Evolutionary conservation across 495 filamentous ascomycete genomes (phyloP), one percentile per base, ranked within the genome.

Genomic region (Clohesyomyces aquaticus): DNA sequence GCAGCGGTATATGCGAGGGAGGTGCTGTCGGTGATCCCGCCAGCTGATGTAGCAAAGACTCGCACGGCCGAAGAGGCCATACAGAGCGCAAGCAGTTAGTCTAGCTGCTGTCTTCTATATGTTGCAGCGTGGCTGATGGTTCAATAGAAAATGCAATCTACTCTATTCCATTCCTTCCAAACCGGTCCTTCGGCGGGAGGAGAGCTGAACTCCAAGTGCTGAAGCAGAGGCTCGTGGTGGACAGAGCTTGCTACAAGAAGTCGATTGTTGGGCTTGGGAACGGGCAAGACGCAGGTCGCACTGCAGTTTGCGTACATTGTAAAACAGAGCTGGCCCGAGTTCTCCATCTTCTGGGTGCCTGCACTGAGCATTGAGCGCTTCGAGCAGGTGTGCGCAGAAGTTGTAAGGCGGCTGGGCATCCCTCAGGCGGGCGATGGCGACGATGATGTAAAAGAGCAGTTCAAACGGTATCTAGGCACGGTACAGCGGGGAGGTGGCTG

Each of bases 291-390:
- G 16, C 67, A 70, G 28, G 19, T 70, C 6, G 67, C 67, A 27
- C 59, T 70, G 29, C 55, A 59, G 48, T 70, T 70, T 47, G 67
- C 64, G 23, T 69, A 69, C 47, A 49, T 1, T n/a, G 56, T 69
- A 1, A 69, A 49, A 26, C 51, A 69, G 27, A 61, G 1, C n/a
- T 54, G 51, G 46, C 56, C 63, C 48, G 62, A 62, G 0, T 62
- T 56, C 58, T 69, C 67, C 12, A 59, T 69, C 67, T 69, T 69
- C 47, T 69, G 62, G 67, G 19, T 69, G 50, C 45, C 62, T 48
- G 67, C 67, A n/a, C 47, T 66, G 27, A 69, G 67, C 23, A 62
- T 66, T 35, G 62, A 66, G 58, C 66, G 1, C 29, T 65, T 66
- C 32, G 63, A 69, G 51, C 67, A 69, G 57, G 63, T 43, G 18